Evolutionary conservation across 1,284 basidiomycete species (phyloP).

Genomic region (Trichosporon sp.): DNA sequence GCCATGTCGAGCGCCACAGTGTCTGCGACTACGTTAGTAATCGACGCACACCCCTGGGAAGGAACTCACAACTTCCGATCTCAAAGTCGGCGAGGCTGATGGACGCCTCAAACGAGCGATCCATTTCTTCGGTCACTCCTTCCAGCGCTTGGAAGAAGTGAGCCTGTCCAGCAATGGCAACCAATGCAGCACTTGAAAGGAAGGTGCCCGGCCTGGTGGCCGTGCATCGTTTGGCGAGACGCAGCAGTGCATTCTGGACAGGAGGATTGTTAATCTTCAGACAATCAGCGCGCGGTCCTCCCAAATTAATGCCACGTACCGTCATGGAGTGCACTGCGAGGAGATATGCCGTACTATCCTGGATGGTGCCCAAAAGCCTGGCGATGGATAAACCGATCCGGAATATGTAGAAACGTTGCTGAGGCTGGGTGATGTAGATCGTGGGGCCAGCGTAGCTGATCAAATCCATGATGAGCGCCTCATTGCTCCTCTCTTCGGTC

Average conservation of each 20-base stretch:
- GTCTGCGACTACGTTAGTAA: constrained; percentile 26
- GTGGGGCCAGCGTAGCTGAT: constrained; percentile 42
- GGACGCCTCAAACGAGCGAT: constrained; percentile 33
- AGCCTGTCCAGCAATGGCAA: constrained; percentile 33
- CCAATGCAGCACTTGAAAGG: constrained; percentile 30
- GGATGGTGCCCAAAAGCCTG: constrained; percentile 26
- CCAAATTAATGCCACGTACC: constrained; percentile 17
- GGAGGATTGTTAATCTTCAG: constrained; percentile 26
- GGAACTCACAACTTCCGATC: constrained; percentile 36
- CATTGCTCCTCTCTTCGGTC: constrained; percentile 26
- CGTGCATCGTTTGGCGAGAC: constrained; percentile 25
- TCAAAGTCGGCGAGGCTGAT: constrained; percentile 39
- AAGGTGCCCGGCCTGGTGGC: constrained; percentile 26
- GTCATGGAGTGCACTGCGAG: constrained; percentile 33
- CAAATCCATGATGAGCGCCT: constrained; percentile 36
- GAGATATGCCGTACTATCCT: constrained; percentile 37
- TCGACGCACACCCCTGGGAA: not conserved
- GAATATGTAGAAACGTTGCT: constrained; percentile 31
- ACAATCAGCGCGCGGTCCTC: not conserved
- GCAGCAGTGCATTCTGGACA: constrained; percentile 28
- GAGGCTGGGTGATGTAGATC: constrained; percentile 36
- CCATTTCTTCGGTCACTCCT: constrained; percentile 22
- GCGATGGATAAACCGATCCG: constrained; percentile 35
- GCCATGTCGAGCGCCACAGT: constrained; percentile 36
- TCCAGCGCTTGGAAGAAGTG: constrained; percentile 26